A percentile compares a stretch with the other conserved stretches of the same genome.
Evolutionary conservation across 163 green algal species (phyloP).

Genomic region (Prototheca stagnorum): DNA sequence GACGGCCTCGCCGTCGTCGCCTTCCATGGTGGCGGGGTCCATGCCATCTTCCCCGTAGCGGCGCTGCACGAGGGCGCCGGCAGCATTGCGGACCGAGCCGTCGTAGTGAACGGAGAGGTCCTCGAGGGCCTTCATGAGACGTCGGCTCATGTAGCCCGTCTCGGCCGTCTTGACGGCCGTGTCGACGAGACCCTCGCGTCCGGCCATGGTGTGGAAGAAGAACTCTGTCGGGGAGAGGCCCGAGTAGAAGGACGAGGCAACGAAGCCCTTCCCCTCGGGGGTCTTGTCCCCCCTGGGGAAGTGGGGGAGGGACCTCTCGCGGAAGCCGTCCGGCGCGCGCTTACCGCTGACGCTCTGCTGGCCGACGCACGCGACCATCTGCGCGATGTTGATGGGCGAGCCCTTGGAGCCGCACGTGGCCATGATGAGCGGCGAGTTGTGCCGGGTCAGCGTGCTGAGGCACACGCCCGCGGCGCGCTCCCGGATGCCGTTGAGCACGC

Average conservation of each 20-base stretch:
- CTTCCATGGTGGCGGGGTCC: slow-evolving; percentile 53
- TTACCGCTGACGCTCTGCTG: slow-evolving; percentile 87
- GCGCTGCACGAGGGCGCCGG: slow-evolving; percentile 17
- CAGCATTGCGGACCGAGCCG: slow-evolving; percentile 59
- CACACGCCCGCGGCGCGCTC: slow-evolving; percentile 71
- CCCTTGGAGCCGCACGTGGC: slow-evolving; percentile 86
- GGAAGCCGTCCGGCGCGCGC: slow-evolving; percentile 78
- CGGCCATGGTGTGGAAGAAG: slow-evolving; percentile 98
- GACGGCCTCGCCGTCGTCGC: slow-evolving; percentile 30
- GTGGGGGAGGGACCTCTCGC: slow-evolving; percentile 74
- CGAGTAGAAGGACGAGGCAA: slow-evolving; percentile 84
- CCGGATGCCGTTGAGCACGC: slow-evolving; percentile 82
- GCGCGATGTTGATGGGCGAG: slow-evolving; percentile 91
- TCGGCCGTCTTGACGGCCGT: slow-evolving; percentile 92
- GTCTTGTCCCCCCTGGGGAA: slow-evolving; percentile 65
- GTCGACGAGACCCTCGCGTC: slow-evolving; percentile 79
- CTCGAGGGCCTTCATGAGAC: slow-evolving; percentile 86
- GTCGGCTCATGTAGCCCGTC: slow-evolving; percentile 93
- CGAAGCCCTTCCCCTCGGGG: slow-evolving; percentile 79
- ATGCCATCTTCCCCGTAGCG: slow-evolving; percentile 51
- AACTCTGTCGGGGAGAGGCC: slow-evolving; percentile 77
- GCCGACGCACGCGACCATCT: slow-evolving; percentile 91
- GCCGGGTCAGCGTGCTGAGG: slow-evolving; percentile 50
- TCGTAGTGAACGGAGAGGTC: slow-evolving; percentile 91
- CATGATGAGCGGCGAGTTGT: slow-evolving; percentile 95